Conservation (phyloP, 1,139 yeast species). For the Nematodospora anomalae region DNA sequence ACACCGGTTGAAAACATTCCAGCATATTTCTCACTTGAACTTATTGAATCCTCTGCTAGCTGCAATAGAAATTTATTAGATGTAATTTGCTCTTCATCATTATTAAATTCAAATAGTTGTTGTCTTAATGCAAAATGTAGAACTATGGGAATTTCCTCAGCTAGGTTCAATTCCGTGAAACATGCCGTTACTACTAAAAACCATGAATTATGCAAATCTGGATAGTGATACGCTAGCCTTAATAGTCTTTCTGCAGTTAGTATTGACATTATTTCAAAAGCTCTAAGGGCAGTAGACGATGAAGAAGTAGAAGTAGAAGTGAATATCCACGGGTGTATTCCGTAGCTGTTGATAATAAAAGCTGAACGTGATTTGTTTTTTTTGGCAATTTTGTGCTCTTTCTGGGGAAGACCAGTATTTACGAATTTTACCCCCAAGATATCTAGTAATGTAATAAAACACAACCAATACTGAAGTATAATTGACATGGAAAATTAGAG, state of each 20-base stretch:
- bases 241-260: constrained; percentile 65
- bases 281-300: too few species aligned
- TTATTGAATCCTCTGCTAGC: constrained; percentile 36
- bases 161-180: constrained; percentile 76
- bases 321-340: not conserved
- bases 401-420: too few species aligned
- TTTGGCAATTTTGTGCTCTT: too few species aligned
- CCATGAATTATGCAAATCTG: constrained; percentile 56
- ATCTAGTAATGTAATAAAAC: too few species aligned
- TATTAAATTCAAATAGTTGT: constrained; percentile 34
- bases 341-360: constrained; percentile 17
- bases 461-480: too few species aligned
- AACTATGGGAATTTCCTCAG: constrained; percentile 74
- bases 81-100: constrained; percentile 16
- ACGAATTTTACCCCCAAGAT: too few species aligned
- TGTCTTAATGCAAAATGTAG: constrained; percentile 72
- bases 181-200: constrained; percentile 75
- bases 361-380: not conserved
- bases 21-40: constrained; percentile 35
- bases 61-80: constrained; percentile 24
- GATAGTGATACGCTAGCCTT: constrained; percentile 55
- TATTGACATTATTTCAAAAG: constrained; percentile 17
- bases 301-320: too few species aligned
- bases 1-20: constrained; percentile 44
- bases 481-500: too few species aligned